Base-by-base conservation (phyloP, 2,329 filamentous ascomycete species). In the Pyricularia pennisetigena region DNA sequence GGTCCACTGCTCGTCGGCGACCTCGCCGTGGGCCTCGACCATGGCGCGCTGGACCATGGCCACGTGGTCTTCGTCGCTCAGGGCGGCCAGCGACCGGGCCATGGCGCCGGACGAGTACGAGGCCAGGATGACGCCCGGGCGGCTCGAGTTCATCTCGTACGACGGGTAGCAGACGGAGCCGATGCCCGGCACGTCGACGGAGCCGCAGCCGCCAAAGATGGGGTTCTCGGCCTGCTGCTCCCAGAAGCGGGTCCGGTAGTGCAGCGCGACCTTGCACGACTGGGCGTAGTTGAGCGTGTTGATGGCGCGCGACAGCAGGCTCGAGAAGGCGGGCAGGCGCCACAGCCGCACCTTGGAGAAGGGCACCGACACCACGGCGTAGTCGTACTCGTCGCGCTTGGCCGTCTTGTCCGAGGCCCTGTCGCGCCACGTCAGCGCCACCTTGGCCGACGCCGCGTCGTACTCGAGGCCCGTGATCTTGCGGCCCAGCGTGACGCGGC, bases 181-280 rank as follows among this genome's bases (percentile, higher is more conserved):
- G 68, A 90, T 82, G 26, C 85, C 85, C 0, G 86, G 82, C 67
- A 90, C 88, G 70, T 89, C 84, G 1, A 82, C 83, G 0, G 72
- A 71, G 4, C 81, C 81, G 73, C 88, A 91, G 7, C 88, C 86
- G 14, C 90, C 89, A 69, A 85, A 80, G 74, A 92, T 91, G 4
- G 83, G 82, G 65, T 79, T 79, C 35, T 78, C 74, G 67, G 77
- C 77, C n/a, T 28, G 77, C 49, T 82, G 79, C 73, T 86, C 83
- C 84, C 83, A 86, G 78, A 86, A 86, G 1, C 90, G 86, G 0
- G 88, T 86, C 69, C 84, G 80, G 79, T 89, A 92, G 75, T 90
- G 88, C 4, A 92, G 82, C 0, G 88, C 86, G 0, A 92, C 83
- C 74, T 86, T 86, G 79, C 84, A 86, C 61, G 82, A 79, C 0